Percentiles rank a stretch among this genome's conserved stretches.
Conservation (phyloP, 148 eudicot genomes). For the Amaranthus cruentus region DNA sequence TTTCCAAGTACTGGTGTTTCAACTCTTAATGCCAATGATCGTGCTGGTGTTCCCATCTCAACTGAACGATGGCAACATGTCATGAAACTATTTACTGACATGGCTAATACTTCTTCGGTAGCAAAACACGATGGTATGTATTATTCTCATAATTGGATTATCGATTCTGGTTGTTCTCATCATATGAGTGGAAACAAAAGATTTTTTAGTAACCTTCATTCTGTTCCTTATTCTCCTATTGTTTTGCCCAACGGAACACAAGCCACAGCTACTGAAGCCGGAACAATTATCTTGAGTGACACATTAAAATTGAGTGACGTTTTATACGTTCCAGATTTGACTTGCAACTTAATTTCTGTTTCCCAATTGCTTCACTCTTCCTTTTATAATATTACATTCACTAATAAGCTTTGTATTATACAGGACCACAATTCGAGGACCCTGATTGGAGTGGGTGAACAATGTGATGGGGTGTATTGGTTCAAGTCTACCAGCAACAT, state of each 20-base stretch:
- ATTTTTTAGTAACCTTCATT: not conserved
- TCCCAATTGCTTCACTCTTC: too few species aligned
- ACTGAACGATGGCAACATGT: not conserved
- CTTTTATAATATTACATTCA: too few species aligned
- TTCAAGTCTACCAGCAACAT: not conserved
- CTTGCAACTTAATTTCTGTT: too few species aligned
- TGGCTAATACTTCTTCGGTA: not conserved
- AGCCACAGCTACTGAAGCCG: not conserved
- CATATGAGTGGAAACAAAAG: not conserved
- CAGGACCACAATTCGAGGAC: too few species aligned
- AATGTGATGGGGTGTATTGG: not conserved
- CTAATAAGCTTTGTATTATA: too few species aligned
- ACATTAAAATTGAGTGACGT: not conserved
- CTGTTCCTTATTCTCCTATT: not conserved
- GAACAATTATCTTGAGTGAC: not conserved
- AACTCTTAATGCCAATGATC: not conserved
- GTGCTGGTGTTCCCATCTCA: not conserved
- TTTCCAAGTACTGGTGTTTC: too few species aligned
- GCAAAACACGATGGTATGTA: not conserved
- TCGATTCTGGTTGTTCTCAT: not conserved
- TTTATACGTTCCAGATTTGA: too few species aligned
- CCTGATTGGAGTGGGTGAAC: too few species aligned
- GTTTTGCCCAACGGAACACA: conserved; percentile 5
- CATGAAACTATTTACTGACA: not conserved
- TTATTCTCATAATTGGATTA: not conserved